phyloP scores from a whole-genome alignment of 805 yeast species.

The Torulaspora quercuum region DNA sequence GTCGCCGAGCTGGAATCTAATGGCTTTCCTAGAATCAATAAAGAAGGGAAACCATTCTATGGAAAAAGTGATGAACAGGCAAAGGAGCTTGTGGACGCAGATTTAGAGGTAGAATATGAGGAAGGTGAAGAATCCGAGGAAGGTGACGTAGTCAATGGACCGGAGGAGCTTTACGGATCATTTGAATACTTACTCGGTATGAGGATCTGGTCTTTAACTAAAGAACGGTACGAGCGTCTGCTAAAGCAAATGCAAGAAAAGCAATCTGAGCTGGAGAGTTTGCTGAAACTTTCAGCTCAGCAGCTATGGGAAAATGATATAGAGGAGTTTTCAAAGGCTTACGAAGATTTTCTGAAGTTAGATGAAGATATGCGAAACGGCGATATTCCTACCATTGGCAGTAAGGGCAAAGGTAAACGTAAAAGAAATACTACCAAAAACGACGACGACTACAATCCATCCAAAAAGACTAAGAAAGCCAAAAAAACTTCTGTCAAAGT shows the following conservation, averaged over 20 bases:
- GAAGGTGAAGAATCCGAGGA: conserved; percentile 40
- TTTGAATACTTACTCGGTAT: conserved; percentile 88
- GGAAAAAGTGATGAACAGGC: conserved; percentile 37
- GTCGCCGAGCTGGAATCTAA: conserved; percentile 58
- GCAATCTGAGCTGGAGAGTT: conserved; percentile 62
- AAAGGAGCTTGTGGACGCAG: conserved; percentile 36
- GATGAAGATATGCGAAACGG: conserved; percentile 61
- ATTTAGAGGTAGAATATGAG: conserved; percentile 40
- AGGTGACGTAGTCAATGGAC: conserved; percentile 39
- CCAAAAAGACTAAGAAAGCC: conserved; percentile 25
- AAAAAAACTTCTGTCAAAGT: conserved; percentile 23
- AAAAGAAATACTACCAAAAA: conserved; percentile 29
- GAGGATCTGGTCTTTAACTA: conserved; percentile 91
- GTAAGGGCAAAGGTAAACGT: conserved; percentile 39
- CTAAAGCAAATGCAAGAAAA: conserved; percentile 68
- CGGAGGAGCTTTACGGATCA: conserved; percentile 53
- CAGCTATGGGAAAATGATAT: conserved; percentile 86
- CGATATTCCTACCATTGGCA: conserved; percentile 45
- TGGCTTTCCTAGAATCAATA: conserved; percentile 75
- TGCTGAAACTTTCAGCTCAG: conserved; percentile 70
- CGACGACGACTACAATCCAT: conserved; percentile 35
- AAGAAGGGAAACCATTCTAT: conserved; percentile 60
- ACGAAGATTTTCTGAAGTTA: conserved; percentile 62
- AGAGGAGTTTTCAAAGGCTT: conserved; percentile 63
- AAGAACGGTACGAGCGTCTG: conserved; percentile 80